A percentile compares a stretch with the other conserved stretches of the same genome.
Conservation (phyloP, 208 protist species). For the Trichomonas vaginalis region DNA sequence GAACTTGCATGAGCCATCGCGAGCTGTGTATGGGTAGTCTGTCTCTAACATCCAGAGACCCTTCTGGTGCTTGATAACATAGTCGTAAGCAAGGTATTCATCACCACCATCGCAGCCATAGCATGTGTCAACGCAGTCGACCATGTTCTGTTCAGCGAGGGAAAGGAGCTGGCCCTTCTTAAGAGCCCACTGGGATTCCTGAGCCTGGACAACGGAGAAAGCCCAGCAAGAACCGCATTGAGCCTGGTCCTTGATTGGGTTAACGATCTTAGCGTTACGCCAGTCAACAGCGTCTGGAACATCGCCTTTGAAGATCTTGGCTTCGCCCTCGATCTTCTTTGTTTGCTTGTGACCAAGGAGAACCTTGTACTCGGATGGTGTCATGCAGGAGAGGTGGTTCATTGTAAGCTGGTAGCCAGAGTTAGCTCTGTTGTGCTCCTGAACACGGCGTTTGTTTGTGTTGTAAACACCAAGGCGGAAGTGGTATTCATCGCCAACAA, state of each 20-base stretch:
- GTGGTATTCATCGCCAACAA: neutral
- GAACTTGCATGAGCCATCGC: neutral
- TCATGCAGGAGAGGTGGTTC: neutral
- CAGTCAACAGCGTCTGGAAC: slow-evolving; percentile 41
- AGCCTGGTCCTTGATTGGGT: slow-evolving; percentile 44
- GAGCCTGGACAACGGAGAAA: slow-evolving; percentile 36
- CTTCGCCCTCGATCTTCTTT: neutral
- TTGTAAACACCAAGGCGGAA: neutral
- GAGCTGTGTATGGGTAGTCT: neutral
- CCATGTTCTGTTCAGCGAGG: slow-evolving; percentile 25
- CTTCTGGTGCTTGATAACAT: neutral
- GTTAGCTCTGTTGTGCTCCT: neutral
- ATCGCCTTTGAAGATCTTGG: neutral
- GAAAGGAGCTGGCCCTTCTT: neutral
- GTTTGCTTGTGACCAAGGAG: neutral
- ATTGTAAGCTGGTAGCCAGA: neutral
- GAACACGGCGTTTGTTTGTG: neutral
- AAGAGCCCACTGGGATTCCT: slow-evolving; percentile 16
- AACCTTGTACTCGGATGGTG: neutral
- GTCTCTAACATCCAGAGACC: neutral
- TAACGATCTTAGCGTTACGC: slow-evolving; percentile 40
- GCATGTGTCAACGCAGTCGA: slow-evolving; percentile 25
- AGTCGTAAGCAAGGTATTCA: neutral
- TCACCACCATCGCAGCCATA: slow-evolving; percentile 24
- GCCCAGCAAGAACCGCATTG: slow-evolving; percentile 50